These are phyloP conservation scores for Vitis cinerea DNA, from an alignment of 164 flowering plant species.

Conservation along the genomic window DNA sequence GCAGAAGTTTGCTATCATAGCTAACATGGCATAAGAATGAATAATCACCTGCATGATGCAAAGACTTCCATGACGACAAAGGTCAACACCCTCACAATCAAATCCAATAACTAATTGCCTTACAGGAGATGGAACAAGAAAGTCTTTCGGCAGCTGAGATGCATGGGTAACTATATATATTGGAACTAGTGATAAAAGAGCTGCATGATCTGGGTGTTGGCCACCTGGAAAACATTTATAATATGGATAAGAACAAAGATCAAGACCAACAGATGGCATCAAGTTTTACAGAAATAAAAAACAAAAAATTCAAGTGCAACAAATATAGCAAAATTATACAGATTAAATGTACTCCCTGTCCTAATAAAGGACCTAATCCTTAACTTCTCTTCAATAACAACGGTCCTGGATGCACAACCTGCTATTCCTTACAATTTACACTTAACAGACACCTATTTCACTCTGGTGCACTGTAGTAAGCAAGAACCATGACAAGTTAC, in stretches of 20 bases:
- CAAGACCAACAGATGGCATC: neutral
- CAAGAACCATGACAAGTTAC: slow-evolving; percentile 1
- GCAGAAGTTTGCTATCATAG: no score
- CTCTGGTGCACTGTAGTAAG: neutral
- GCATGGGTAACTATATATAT: slow-evolving; percentile 64
- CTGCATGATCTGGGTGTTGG: slow-evolving; percentile 30
- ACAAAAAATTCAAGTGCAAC: neutral
- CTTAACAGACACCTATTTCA: neutral
- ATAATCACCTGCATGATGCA: slow-evolving; percentile 80
- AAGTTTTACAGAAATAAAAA: neutral
- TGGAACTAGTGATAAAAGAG: slow-evolving; percentile 39
- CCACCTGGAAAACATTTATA: slow-evolving; percentile 30
- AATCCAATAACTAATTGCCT: slow-evolving; percentile 72
- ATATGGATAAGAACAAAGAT: no score
- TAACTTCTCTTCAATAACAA: neutral
- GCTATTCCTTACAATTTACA: neutral
- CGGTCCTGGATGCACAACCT: neutral
- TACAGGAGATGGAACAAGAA: slow-evolving; percentile 67
- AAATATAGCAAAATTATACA: neutral
- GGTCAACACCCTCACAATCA: slow-evolving; percentile 94
- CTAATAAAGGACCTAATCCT: neutral
- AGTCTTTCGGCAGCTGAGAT: slow-evolving; percentile 77
- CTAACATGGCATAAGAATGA: no score
- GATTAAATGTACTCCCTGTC: neutral
- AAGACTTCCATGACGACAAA: slow-evolving; percentile 79